These are phyloP conservation scores for Backusella psychrophila DNA, from an alignment of 192 early-diverging fungal species.

Conservation along the genomic window DNA sequence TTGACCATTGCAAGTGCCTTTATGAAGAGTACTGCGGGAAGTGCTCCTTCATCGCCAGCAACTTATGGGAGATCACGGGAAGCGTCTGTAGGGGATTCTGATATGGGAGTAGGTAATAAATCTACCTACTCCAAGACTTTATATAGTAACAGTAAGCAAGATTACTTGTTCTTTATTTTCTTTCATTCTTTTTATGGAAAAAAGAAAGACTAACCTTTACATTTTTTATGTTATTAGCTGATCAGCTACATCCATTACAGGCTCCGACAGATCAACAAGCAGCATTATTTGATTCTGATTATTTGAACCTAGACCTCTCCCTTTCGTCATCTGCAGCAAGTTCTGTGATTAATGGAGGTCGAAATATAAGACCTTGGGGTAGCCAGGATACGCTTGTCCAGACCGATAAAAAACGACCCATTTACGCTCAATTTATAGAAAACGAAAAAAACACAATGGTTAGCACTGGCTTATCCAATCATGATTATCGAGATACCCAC, in stretches of 20 bases:
- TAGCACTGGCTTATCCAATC: background rate
- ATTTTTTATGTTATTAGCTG: background rate
- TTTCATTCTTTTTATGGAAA: background rate
- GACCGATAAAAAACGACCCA: constrained; percentile 15
- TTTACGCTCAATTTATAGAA: constrained; percentile 18
- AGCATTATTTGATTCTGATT: constrained; percentile 15
- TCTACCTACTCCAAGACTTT: background rate
- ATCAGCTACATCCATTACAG: constrained; percentile 8
- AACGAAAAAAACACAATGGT: constrained; percentile 5
- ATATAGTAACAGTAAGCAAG: constrained; percentile 3
- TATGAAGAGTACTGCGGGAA: background rate
- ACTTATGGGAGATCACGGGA: background rate
- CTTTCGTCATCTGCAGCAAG: constrained; percentile 5
- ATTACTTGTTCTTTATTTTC: background rate
- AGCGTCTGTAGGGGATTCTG: constrained; percentile 1
- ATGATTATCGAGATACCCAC: background rate
- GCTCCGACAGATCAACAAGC: background rate
- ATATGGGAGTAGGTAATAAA: constrained; percentile 12
- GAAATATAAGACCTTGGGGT: constrained; percentile 11
- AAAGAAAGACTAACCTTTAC: background rate
- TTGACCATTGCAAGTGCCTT: constrained; percentile 14
- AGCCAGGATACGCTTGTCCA: constrained; percentile 29
- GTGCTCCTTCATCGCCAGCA: background rate
- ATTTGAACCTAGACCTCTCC: constrained; percentile 15
- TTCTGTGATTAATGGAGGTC: background rate